Evolutionary conservation across 2,329 filamentous ascomycete genomes (phyloP), one percentile per base, ranked within the genome.

Genomic region (Truncatella angustata): DNA sequence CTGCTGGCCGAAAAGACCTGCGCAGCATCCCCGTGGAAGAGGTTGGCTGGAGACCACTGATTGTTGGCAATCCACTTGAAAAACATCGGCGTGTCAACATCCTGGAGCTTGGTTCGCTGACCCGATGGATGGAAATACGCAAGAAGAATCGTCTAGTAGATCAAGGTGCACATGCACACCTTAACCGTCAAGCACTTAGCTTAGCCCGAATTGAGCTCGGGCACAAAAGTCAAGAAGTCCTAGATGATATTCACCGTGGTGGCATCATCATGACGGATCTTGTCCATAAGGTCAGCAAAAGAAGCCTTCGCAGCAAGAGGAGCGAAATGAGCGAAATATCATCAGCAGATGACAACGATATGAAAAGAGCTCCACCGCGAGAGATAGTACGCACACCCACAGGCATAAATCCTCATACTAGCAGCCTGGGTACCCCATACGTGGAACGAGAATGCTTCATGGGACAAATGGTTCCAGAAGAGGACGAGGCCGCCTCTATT

Each of bases 81-180:
- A 86, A 84, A 66, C 82, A 80, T 61, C 78, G 88, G 46, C 78
- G 85, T 54, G 84, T 91, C 77, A 90, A 82, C 63, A 66, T 90
- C 21, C 72, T 92, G 14, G 88, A 92, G 66, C 70, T 89, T 53
- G 88, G 88, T 0, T 70, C 73, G 32, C 73, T 87, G 74, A 86
- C 80, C 47, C 74, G 88, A 36, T 92, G 86, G 85, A 87, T 81
- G 21, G 87, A 91, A 67, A 90, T 92, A 54, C 74, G 82, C 54
- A 77, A 71, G 58, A 80, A 76, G 62, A 86, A 86, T 60, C 73
- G 71, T 42, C 69, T 86, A 45, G 76, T 84, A 44, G 80, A 84
- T 57, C 66, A 71, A 53, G 61, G 60, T 20, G 56, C 55, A 4
- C 69, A 70, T 58, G 56, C 55, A 6, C 69, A 70, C 58, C 55